Evolutionary conservation across 2,329 filamentous ascomycete species (phyloP).

Genomic region (Diplodia seriata): DNA sequence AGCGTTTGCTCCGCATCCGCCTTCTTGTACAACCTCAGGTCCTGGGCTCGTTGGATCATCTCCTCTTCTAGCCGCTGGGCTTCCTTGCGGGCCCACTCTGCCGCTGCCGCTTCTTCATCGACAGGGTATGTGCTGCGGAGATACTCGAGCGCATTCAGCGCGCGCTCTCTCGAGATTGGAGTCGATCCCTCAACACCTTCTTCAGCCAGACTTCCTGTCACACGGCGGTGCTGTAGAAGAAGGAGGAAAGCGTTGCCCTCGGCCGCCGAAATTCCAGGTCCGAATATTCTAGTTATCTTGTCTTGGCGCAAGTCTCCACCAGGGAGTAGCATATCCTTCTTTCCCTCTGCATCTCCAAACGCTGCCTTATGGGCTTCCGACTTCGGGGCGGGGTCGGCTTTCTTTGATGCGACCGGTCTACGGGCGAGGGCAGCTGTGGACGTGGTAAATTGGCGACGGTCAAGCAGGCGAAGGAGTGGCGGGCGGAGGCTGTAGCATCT

Average conservation of each 20-base stretch:
- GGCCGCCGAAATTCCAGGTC: constrained; percentile 38
- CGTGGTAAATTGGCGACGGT: constrained; percentile 16
- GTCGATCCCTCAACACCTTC: constrained; percentile 45
- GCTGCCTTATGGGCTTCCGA: background rate
- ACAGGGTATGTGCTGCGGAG: constrained; percentile 47
- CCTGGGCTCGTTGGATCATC: constrained; percentile 41
- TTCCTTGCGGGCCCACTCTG: constrained; percentile 49
- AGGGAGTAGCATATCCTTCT: constrained; percentile 31
- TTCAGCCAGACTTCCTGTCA: constrained; percentile 49
- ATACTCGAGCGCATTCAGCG: constrained; percentile 45
- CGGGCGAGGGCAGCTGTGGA: background rate
- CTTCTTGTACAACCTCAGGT: constrained; percentile 42
- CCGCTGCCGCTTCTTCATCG: constrained; percentile 50
- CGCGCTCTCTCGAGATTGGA: constrained; percentile 39
- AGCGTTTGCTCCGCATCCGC: constrained; percentile 37
- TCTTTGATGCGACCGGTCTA: background rate
- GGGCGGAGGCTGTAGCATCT: constrained; percentile 40
- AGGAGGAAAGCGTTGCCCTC: constrained; percentile 48
- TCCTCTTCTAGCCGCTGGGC: constrained; percentile 49
- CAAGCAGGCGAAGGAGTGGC: constrained; percentile 17
- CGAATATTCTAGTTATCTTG: constrained; percentile 41
- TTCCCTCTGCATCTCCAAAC: background rate
- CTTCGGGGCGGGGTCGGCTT: background rate
- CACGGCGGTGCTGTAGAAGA: constrained; percentile 49
- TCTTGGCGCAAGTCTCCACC: constrained; percentile 24